These are phyloP conservation scores for Zygosaccharomyces bisporus DNA, from an alignment of 805 yeast genomes.

Conservation along the genomic window DNA sequence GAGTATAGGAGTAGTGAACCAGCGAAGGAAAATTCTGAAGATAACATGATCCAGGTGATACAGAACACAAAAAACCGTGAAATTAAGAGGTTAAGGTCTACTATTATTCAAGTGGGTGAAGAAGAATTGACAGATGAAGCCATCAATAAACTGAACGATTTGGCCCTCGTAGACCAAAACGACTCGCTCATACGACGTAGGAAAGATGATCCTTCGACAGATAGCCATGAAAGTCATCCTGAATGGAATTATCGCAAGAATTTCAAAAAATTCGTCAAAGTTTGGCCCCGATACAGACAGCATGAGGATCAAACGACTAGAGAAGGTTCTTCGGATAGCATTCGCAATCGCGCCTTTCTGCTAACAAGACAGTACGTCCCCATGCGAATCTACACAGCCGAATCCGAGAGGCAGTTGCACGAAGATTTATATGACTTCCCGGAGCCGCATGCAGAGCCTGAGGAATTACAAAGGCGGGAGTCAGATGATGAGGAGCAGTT, in stretches of 20 bases:
- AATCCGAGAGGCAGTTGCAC: slow-evolving; percentile 3
- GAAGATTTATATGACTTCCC: slow-evolving; percentile 12
- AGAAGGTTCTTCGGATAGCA: slow-evolving; percentile 13
- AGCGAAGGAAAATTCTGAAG: neutral
- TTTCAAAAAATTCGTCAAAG: slow-evolving; percentile 40
- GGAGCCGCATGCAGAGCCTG: neutral
- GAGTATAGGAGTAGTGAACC: neutral
- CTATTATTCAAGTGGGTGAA: slow-evolving; percentile 26
- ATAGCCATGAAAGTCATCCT: slow-evolving; percentile 6
- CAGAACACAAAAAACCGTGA: slow-evolving; percentile 33
- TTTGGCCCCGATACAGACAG: slow-evolving; percentile 21
- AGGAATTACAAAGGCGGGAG: neutral
- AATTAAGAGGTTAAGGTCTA: slow-evolving; percentile 26
- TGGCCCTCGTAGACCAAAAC: slow-evolving; percentile 38
- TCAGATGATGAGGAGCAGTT: neutral
- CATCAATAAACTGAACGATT: slow-evolving; percentile 30
- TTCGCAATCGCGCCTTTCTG: slow-evolving; percentile 25
- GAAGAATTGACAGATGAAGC: slow-evolving; percentile 33
- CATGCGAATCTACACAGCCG: slow-evolving; percentile 23
- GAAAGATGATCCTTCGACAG: neutral
- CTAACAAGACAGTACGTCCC: slow-evolving; percentile 37
- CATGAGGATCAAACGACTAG: slow-evolving; percentile 4
- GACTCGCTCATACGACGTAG: slow-evolving; percentile 22
- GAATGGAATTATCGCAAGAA: slow-evolving; percentile 38
- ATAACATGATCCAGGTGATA: slow-evolving; percentile 33